A percentile compares a stretch with the other conserved stretches of the same genome.
Evolutionary conservation across 2,329 filamentous ascomycete species (phyloP).

Genomic region (Penicillium sp.): DNA sequence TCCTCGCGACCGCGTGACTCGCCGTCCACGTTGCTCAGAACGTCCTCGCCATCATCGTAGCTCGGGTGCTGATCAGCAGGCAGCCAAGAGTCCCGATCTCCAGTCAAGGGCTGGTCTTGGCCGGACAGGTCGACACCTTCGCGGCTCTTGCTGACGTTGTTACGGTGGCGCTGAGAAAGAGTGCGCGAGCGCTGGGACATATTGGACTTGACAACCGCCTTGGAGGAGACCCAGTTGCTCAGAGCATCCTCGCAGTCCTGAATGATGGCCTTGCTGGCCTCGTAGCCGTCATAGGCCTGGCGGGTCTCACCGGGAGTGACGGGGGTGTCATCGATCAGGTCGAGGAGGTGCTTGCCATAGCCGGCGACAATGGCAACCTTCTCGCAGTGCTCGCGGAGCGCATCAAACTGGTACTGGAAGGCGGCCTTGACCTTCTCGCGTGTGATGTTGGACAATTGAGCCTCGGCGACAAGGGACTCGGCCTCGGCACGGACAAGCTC

Average conservation of each 20-base stretch:
- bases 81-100: slow-evolving; percentile 80
- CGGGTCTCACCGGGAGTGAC: slow-evolving; percentile 97
- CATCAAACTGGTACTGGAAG: slow-evolving; percentile 97
- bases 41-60: slow-evolving; percentile 51
- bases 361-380: slow-evolving; percentile 98
- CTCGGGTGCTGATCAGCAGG: slow-evolving; percentile 64
- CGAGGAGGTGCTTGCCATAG: slow-evolving; percentile 96
- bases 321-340: slow-evolving; percentile 93
- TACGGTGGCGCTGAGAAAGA: slow-evolving; percentile 80
- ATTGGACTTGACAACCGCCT: slow-evolving; percentile 84
- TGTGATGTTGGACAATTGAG: slow-evolving; percentile 98
- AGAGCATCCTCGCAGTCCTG: slow-evolving; percentile 98
- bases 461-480: slow-evolving; percentile 97
- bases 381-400: slow-evolving; percentile 94
- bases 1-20: slow-evolving; percentile 43
- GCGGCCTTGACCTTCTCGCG: slow-evolving; percentile 99
- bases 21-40: slow-evolving; percentile 38
- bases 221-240: slow-evolving; percentile 93
- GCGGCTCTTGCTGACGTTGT: slow-evolving; percentile 67
- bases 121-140: slow-evolving; percentile 80
- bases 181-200: slow-evolving; percentile 86
- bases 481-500: slow-evolving; percentile 97
- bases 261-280: slow-evolving; percentile 97
- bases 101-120: slow-evolving; percentile 78
- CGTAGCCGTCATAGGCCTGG: slow-evolving; percentile 94